phyloP scores from a whole-genome alignment of 2,329 filamentous ascomycete species.

The Aspergillus sergii region DNA sequence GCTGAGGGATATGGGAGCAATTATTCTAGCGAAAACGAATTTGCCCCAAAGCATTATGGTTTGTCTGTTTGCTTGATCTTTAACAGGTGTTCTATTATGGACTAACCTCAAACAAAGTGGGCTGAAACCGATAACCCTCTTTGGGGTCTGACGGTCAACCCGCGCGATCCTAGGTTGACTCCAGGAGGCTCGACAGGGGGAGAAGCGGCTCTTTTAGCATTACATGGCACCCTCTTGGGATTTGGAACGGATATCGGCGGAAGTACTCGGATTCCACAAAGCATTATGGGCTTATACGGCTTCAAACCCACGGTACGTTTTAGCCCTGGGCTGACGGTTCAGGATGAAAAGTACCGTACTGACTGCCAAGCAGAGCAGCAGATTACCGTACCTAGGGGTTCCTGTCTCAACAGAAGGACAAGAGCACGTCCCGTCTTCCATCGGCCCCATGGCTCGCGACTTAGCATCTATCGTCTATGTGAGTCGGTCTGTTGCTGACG shows the following conservation, averaged over 20 bases:
- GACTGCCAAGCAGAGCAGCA: slow-evolving; percentile 49
- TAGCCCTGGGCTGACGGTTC: not conserved
- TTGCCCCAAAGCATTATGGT: slow-evolving; percentile 57
- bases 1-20: slow-evolving; percentile 52
- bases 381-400: slow-evolving; percentile 61
- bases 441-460: slow-evolving; percentile 62
- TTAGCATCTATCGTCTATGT: slow-evolving; percentile 53
- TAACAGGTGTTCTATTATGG: not conserved
- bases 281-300: slow-evolving; percentile 53
- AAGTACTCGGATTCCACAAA: slow-evolving; percentile 52
- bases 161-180: slow-evolving; percentile 46
- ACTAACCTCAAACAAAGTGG: slow-evolving; percentile 42
- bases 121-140: slow-evolving; percentile 58
- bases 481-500: slow-evolving; percentile 52
- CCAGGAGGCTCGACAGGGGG: slow-evolving; percentile 53
- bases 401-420: slow-evolving; percentile 66
- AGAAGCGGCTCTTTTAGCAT: slow-evolving; percentile 44
- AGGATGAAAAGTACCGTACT: not conserved
- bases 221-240: slow-evolving; percentile 49
- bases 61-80: slow-evolving; percentile 14
- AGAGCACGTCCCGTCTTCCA: slow-evolving; percentile 64
- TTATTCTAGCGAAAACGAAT: slow-evolving; percentile 58
- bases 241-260: slow-evolving; percentile 58
- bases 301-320: slow-evolving; percentile 47
- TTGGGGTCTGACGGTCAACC: slow-evolving; percentile 54